Percentiles rank a stretch among this genome's conserved stretches.
Conservation (phyloP, 139 green algal species). For the Chlorella ohadii region DNA sequence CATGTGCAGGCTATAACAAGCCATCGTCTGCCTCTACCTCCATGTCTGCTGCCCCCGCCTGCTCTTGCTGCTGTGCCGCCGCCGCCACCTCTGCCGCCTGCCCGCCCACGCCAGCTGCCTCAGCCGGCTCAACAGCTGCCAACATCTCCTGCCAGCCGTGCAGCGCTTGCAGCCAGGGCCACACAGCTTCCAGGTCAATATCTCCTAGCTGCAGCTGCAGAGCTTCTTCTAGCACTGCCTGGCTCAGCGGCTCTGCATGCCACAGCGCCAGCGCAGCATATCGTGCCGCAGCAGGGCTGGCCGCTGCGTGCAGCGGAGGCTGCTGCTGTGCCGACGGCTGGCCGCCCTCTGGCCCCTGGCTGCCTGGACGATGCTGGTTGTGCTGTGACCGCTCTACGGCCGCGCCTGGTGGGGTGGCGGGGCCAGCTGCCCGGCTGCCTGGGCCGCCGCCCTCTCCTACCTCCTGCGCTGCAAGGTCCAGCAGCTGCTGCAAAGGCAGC, state of each 20-base stretch:
- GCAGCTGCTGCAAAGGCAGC: conserved; percentile 2
- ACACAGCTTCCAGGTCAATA: neutral
- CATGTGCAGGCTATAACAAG: neutral
- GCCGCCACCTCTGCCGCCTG: too few relatives aligned
- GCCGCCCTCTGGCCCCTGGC: too few relatives aligned
- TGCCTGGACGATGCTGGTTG: neutral
- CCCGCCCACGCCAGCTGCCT: too few relatives aligned
- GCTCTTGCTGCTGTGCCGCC: neutral
- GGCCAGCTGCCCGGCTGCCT: neutral
- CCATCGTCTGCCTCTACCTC: neutral
- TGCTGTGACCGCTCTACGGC: neutral
- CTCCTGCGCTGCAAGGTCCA: neutral
- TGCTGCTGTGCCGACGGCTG: too few relatives aligned
- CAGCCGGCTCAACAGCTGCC: too few relatives aligned
- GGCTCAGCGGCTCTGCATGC: neutral
- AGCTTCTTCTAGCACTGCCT: neutral
- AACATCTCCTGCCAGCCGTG: neutral
- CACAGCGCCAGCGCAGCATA: neutral
- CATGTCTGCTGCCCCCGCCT: neutral
- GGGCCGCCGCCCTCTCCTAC: neutral
- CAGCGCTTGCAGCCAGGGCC: conserved; percentile 17
- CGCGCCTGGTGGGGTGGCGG: neutral
- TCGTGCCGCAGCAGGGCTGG: neutral
- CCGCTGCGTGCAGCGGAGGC: neutral
- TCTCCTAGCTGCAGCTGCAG: neutral